Evolutionary conservation across 768 basidiomycete species (phyloP).

Genomic region (Imleria badia): DNA sequence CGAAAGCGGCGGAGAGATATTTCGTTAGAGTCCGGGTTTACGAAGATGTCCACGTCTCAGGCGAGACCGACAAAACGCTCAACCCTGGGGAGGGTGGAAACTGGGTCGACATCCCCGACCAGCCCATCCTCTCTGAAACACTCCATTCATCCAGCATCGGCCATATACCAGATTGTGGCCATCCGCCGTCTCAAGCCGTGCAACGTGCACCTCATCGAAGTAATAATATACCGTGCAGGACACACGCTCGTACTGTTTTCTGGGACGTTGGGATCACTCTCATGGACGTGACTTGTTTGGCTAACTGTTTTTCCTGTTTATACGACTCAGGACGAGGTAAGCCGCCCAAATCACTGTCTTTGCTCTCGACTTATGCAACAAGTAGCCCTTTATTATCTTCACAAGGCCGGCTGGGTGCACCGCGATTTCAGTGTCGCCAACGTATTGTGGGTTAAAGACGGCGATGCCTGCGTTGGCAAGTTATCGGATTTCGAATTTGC

Average conservation of each 20-base stretch:
- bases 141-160: not conserved
- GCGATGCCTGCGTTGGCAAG: not conserved
- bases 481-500: constrained; percentile 12
- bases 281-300: not conserved
- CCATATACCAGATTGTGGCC: not conserved
- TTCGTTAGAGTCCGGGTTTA: not conserved
- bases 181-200: not conserved
- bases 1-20: not conserved
- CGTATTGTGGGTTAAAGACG: not conserved
- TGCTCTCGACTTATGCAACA: not conserved
- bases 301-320: not conserved
- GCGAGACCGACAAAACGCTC: not conserved
- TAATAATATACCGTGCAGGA: not conserved
- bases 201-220: not conserved
- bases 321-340: not conserved
- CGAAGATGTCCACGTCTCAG: not conserved
- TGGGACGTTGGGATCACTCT: not conserved
- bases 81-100: not conserved
- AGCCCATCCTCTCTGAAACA: too few relatives aligned
- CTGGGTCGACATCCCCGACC: too few relatives aligned
- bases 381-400: not conserved
- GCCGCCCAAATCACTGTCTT: not conserved
- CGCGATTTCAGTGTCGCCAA: constrained; percentile 7
- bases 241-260: not conserved
- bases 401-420: constrained; percentile 6